Conservation (phyloP, 2,329 filamentous ascomycete genomes). For the Chaetoscypha palmicola region DNA sequence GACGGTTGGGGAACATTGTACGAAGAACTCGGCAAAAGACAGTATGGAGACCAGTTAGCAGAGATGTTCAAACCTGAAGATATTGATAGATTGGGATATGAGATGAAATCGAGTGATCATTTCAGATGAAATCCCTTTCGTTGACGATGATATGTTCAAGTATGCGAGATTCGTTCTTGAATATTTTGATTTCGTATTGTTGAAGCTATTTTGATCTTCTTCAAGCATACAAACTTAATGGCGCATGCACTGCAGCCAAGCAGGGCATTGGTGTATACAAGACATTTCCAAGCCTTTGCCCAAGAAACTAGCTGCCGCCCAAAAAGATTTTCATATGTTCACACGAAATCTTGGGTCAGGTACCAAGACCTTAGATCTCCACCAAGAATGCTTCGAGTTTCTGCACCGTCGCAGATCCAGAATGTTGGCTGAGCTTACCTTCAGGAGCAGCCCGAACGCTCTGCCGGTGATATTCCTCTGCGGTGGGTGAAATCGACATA, state of each 20-base stretch:
- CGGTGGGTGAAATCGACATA: background rate
- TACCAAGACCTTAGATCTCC: background rate
- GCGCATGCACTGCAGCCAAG: background rate
- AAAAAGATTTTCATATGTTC: background rate
- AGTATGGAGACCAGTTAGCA: background rate
- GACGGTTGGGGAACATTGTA: background rate
- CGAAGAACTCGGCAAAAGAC: background rate
- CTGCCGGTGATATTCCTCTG: background rate
- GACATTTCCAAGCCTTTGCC: background rate
- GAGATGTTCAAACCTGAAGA: background rate
- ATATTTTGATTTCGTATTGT: background rate
- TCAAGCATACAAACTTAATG: background rate
- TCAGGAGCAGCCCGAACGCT: background rate
- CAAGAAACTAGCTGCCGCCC: background rate
- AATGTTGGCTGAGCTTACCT: background rate
- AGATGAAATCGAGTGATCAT: background rate
- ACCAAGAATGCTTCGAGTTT: constrained; percentile 2
- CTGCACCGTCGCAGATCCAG: constrained; percentile 1
- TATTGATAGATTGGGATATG: background rate
- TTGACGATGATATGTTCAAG: background rate
- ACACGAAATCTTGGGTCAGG: background rate
- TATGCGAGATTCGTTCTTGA: background rate
- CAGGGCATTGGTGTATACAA: background rate
- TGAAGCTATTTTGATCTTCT: background rate
- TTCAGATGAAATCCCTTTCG: too few relatives aligned